phyloP scores from a whole-genome alignment of 2,329 filamentous ascomycete genomes.

The Colletotrichum theobromicola region DNA sequence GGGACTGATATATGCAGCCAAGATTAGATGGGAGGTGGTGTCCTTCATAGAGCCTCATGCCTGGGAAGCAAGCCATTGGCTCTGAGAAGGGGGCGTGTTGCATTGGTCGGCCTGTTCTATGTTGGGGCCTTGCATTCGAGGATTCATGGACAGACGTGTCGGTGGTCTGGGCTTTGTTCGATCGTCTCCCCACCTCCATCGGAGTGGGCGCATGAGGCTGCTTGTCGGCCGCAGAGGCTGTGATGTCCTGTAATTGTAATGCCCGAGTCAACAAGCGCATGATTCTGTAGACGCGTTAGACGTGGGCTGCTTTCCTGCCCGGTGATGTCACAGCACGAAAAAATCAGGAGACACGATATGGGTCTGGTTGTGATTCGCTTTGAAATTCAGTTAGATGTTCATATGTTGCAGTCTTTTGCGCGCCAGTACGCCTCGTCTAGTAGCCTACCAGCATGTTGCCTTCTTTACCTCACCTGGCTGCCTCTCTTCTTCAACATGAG shows the following conservation, averaged over 20 bases:
- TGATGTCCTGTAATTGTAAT: background rate
- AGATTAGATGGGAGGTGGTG: background rate
- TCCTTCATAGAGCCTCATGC: background rate
- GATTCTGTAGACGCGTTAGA: background rate
- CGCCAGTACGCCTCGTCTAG: slow-evolving; percentile 48
- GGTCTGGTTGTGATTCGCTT: background rate
- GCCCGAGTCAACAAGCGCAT: background rate
- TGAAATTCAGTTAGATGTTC: slow-evolving; percentile 21
- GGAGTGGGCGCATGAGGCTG: background rate
- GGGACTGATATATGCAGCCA: background rate
- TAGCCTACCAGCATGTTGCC: slow-evolving; percentile 33
- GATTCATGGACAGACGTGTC: background rate
- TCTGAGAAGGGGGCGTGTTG: background rate
- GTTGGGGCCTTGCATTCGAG: background rate
- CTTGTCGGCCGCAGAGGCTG: slow-evolving; percentile 1
- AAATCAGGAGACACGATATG: background rate
- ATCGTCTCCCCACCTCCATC: background rate
- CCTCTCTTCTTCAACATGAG: background rate
- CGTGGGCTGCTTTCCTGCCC: background rate
- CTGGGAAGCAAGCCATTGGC: background rate
- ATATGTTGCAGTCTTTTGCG: slow-evolving; percentile 38
- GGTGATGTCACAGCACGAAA: background rate
- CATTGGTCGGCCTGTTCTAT: background rate
- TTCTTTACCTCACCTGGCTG: background rate
- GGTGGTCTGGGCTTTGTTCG: background rate